Conservation (phyloP, 2,329 filamentous ascomycete genomes). For the Alternaria rosae region DNA sequence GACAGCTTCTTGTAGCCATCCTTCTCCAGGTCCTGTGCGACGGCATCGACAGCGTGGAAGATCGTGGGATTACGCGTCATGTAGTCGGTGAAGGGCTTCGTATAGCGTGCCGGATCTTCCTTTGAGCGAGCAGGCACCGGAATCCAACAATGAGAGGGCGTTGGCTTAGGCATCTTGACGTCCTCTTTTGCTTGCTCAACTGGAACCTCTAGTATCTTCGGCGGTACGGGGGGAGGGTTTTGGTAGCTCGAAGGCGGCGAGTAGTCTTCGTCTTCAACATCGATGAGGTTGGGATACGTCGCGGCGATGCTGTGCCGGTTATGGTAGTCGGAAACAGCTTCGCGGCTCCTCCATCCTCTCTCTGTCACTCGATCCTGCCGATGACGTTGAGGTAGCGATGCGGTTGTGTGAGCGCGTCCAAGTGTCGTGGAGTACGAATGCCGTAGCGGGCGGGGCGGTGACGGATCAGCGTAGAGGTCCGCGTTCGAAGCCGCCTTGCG, state of each 20-base stretch:
- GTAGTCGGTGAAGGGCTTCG: slow-evolving; percentile 85
- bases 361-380: slow-evolving; percentile 25
- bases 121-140: slow-evolving; percentile 26
- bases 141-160: slow-evolving; percentile 28
- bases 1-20: slow-evolving; percentile 81
- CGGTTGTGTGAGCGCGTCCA: slow-evolving; percentile 42
- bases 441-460: slow-evolving; percentile 37
- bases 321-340: slow-evolving; percentile 15
- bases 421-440: slow-evolving; percentile 37
- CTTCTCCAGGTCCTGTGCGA: slow-evolving; percentile 74
- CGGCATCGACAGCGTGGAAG: slow-evolving; percentile 86
- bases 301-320: slow-evolving; percentile 42
- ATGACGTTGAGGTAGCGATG: slow-evolving; percentile 33
- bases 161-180: slow-evolving; percentile 9
- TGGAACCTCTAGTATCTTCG: slow-evolving; percentile 44
- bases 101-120: slow-evolving; percentile 61
- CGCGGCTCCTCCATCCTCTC: slow-evolving; percentile 15
- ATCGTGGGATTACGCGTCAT: slow-evolving; percentile 90
- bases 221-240: slow-evolving; percentile 48
- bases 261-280: slow-evolving; percentile 41
- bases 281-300: slow-evolving; percentile 41
- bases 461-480: slow-evolving; percentile 48
- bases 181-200: slow-evolving; percentile 10
- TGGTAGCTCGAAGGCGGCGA: slow-evolving; percentile 25
- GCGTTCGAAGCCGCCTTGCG: slow-evolving; percentile 48